These are phyloP conservation scores for Blastobotrys aristatus DNA, from an alignment of 1,139 yeast genomes.

Conservation along the genomic window DNA sequence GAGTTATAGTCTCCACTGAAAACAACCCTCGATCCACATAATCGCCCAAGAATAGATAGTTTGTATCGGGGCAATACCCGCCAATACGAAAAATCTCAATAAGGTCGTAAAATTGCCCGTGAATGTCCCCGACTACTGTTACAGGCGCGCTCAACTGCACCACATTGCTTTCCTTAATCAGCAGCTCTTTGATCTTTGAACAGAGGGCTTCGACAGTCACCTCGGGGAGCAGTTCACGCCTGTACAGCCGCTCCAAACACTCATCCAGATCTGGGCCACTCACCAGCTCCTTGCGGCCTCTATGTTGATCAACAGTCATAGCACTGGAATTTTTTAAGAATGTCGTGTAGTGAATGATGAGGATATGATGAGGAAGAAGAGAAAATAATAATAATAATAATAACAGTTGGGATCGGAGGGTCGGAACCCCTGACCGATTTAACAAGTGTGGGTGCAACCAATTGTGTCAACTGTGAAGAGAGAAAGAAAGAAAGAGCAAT, in stretches of 20 bases:
- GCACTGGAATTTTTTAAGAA: not conserved
- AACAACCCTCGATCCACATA: slow-evolving; percentile 87
- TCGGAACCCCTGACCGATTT: too few relatives aligned
- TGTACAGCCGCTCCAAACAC: slow-evolving; percentile 60
- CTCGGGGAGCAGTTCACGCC: slow-evolving; percentile 63
- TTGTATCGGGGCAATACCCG: slow-evolving; percentile 89
- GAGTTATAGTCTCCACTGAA: slow-evolving; percentile 84
- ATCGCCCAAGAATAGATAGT: slow-evolving; percentile 88
- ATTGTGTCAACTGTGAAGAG: too few relatives aligned
- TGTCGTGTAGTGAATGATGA: not conserved
- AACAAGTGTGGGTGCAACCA: too few relatives aligned
- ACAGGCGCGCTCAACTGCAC: slow-evolving; percentile 81
- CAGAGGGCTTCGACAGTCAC: slow-evolving; percentile 62
- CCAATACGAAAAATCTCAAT: slow-evolving; percentile 90
- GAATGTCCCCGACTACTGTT: slow-evolving; percentile 97
- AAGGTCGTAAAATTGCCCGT: slow-evolving; percentile 93
- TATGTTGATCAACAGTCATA: too few relatives aligned
- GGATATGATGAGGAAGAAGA: not conserved
- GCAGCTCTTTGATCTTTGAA: slow-evolving; percentile 63
- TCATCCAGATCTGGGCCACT: slow-evolving; percentile 49
- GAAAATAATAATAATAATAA: too few relatives aligned
- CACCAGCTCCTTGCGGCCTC: slow-evolving; percentile 21
- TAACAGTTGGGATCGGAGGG: too few relatives aligned
- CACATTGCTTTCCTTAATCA: slow-evolving; percentile 78
- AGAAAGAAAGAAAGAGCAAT: too few relatives aligned